phyloP scores from a whole-genome alignment of 2,329 filamentous ascomycete genomes.

The Alternaria triticimaculans region DNA sequence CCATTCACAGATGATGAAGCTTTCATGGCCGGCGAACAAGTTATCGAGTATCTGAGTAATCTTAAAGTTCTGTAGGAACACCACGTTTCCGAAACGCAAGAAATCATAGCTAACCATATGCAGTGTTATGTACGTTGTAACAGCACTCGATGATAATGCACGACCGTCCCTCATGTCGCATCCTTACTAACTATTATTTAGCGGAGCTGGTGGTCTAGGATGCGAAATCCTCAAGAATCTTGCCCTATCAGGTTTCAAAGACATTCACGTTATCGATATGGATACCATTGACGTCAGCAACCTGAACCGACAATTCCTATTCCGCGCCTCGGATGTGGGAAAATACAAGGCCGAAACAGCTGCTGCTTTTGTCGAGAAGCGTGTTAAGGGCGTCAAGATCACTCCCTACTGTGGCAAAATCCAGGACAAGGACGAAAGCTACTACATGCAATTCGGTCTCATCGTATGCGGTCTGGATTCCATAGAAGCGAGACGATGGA shows the following conservation, averaged over 20 bases:
- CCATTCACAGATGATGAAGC: slow-evolving; percentile 75
- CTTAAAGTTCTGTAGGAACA: slow-evolving; percentile 68
- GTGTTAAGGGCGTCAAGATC: slow-evolving; percentile 90
- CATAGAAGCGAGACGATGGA: slow-evolving; percentile 97
- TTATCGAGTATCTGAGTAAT: slow-evolving; percentile 41
- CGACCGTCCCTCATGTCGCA: not conserved
- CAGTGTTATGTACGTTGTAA: slow-evolving; percentile 49
- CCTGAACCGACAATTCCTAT: slow-evolving; percentile 95
- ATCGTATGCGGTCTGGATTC: slow-evolving; percentile 95
- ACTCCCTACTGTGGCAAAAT: slow-evolving; percentile 94
- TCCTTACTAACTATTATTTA: slow-evolving; percentile 57
- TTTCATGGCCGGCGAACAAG: slow-evolving; percentile 61
- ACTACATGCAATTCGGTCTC: slow-evolving; percentile 96
- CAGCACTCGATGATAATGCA: not conserved
- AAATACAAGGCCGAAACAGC: slow-evolving; percentile 94
- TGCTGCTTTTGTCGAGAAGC: slow-evolving; percentile 85
- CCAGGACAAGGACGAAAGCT: slow-evolving; percentile 94
- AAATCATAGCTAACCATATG: slow-evolving; percentile 23
- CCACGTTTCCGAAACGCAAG: not conserved
- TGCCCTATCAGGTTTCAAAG: slow-evolving; percentile 91
- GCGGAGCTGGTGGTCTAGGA: slow-evolving; percentile 90
- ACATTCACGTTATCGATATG: slow-evolving; percentile 99
- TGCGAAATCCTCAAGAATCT: slow-evolving; percentile 98
- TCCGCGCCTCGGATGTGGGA: slow-evolving; percentile 88
- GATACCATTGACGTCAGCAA: slow-evolving; percentile 99